Percentiles rank a stretch among this genome's conserved stretches.
phyloP scores from a whole-genome alignment of 352 stramenopile species.

The Heterotrichella gracilis region DNA sequence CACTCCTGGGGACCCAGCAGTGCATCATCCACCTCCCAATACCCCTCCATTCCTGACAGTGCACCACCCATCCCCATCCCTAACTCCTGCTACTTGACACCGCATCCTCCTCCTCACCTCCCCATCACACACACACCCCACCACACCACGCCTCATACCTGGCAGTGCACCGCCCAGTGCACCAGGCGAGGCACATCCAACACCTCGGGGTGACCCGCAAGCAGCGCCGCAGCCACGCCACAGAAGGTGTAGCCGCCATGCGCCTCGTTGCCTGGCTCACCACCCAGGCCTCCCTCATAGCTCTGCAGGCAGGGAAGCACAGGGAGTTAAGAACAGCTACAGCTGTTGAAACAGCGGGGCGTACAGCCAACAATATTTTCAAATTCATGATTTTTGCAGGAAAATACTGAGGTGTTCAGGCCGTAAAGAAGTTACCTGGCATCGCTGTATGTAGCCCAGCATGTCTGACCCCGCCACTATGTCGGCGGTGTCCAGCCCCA shows the following conservation, averaged over 20 bases:
- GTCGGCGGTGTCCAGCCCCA: constrained; percentile 53
- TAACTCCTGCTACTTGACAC: too few species aligned
- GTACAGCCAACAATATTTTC: not conserved
- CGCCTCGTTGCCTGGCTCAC: constrained; percentile 45
- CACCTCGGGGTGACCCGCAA: constrained; percentile 33
- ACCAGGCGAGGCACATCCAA: constrained; percentile 28
- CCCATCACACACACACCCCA: too few species aligned
- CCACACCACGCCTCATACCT: too few species aligned
- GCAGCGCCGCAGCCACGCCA: constrained; percentile 58
- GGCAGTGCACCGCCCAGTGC: constrained; percentile 50
- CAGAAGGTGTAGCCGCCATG: constrained; percentile 94
- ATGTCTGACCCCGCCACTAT: constrained; percentile 36
- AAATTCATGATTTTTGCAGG: not conserved
- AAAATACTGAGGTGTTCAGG: not conserved
- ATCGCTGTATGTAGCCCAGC: too few species aligned
- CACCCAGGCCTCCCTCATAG: constrained; percentile 76
- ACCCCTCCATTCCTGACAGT: too few species aligned
- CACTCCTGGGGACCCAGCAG: too few species aligned
- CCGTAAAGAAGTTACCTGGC: too few species aligned
- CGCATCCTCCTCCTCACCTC: too few species aligned
- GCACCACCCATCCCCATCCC: too few species aligned
- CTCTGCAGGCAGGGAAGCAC: constrained; percentile 63
- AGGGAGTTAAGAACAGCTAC: constrained; percentile 23
- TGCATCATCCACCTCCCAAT: too few species aligned
- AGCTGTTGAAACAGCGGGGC: not conserved